These are phyloP conservation scores for Inga leiocalycina DNA, from an alignment of 306 rosid species.

Conservation along the genomic window DNA sequence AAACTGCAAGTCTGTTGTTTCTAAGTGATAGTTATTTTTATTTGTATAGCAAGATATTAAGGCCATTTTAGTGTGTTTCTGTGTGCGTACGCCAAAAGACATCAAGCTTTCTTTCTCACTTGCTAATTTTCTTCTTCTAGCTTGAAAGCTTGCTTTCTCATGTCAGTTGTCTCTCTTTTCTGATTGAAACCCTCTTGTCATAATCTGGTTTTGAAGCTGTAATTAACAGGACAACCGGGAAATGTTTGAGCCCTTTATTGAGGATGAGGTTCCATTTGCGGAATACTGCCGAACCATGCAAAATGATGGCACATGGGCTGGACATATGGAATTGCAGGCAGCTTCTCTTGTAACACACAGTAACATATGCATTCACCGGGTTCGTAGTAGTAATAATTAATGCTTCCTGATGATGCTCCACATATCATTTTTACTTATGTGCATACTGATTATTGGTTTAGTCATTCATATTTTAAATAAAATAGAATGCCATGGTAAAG, in stretches of 20 bases:
- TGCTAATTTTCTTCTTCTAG: neutral
- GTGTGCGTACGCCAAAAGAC: neutral
- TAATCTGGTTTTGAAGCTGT: conserved; percentile 37
- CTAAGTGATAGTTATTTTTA: conserved; percentile 14
- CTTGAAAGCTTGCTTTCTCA: conserved; percentile 23
- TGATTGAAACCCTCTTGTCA: conserved; percentile 34
- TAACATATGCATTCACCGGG: conserved; percentile 85
- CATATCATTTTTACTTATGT: neutral
- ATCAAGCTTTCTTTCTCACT: neutral
- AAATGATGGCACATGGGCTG: conserved; percentile 90
- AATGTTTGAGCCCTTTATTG: conserved; percentile 85
- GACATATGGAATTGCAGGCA: conserved; percentile 89
- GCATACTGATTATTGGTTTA: conserved; percentile 15
- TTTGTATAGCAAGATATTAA: neutral
- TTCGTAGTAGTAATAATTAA: conserved; percentile 35
- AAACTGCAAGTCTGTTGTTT: neutral
- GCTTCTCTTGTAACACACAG: conserved; percentile 79
- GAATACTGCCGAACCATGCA: conserved; percentile 79
- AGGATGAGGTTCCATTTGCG: conserved; percentile 83
- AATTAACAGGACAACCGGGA: conserved; percentile 69
- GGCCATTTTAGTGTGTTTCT: neutral
- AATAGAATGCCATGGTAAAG: conserved; percentile 24
- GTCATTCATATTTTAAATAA: conserved; percentile 19
- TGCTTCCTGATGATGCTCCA: conserved; percentile 12
- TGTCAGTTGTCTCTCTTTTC: conserved; percentile 6